Evolutionary conservation across 2,329 filamentous ascomycete species (phyloP), one percentile per base, ranked within the genome.

Genomic region (Penicillium sp.): DNA sequence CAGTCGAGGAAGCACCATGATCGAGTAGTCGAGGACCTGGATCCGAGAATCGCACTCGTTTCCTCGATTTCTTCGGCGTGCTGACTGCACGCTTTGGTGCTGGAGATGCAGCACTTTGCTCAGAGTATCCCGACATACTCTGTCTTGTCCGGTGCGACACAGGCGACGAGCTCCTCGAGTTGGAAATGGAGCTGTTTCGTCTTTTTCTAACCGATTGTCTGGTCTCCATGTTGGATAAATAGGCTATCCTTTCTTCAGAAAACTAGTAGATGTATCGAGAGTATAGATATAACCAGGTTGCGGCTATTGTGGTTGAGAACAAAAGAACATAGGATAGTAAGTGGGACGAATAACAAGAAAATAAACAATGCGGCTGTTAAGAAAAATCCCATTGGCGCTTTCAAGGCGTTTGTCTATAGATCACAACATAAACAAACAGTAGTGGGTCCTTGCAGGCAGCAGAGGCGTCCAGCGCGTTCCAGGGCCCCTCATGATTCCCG

Each of bases 31-130:
- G 63, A 41, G 70, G 69, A 6, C 72, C 72, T 6, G 75, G 73
- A 48, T 78, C 76, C 1, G 78, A 79, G 61, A 79, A 79, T 25
- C 78, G 75, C 33, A 77, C 74, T 58, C 68, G 73, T 58, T 80
- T 80, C 35, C 66, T 67, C 14, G 66, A 58, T 62, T 66, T 73
- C 33, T 62, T 67, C 3, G 74, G 70, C 25, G 71, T 74, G n/a
- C 20, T 41, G 18, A 44, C 42, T 22, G 45, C 23, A 33, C n/a
- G 1, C 33, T 47, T 53, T 27, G 51, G 31, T 18, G 37, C 29
- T 35, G 35, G 22, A 51, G 51, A 11, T 15, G 54, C 29, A 18
- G 27, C 12, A 11, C 42, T 40, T 4, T 40, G 26, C 23, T 29
- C 53, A 5, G 46, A 25, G 5, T n/a, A 35, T 47, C 45, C 20